Conservation (phyloP, 371 early-diverging fungal genomes). For the Rhizopus sp. region DNA sequence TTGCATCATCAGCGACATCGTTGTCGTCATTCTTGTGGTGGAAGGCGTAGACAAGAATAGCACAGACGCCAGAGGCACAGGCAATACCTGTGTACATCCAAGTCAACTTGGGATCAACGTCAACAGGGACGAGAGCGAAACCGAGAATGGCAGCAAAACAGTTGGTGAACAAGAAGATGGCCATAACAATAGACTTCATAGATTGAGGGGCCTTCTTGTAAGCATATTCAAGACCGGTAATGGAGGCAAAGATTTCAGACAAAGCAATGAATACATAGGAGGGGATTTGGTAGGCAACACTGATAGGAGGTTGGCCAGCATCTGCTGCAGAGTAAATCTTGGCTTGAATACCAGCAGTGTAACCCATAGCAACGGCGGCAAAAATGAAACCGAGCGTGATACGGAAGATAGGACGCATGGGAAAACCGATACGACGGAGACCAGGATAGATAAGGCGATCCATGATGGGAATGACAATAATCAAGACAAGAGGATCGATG, state of each 20-base stretch:
- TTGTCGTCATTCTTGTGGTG: constrained; percentile 32
- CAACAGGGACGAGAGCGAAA: constrained; percentile 67
- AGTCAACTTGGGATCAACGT: constrained; percentile 67
- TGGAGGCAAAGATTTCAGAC: constrained; percentile 74
- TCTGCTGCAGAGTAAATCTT: constrained; percentile 50
- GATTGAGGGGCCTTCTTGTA: constrained; percentile 73
- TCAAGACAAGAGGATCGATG: constrained; percentile 66
- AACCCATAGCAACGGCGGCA: constrained; percentile 67
- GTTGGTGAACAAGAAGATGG: constrained; percentile 72
- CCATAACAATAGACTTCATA: constrained; percentile 78
- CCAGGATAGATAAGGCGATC: constrained; percentile 69
- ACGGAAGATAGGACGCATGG: constrained; percentile 68
- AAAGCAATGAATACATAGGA: constrained; percentile 68
- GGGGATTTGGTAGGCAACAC: constrained; percentile 69
- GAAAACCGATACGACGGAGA: constrained; percentile 63
- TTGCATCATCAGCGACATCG: constrained; percentile 36
- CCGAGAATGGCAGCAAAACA: constrained; percentile 67
- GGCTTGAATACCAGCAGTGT: constrained; percentile 71
- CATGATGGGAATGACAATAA: constrained; percentile 73
- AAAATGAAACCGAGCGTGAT: constrained; percentile 73
- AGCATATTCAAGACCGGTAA: constrained; percentile 80
- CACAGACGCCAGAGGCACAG: constrained; percentile 22
- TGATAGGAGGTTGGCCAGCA: constrained; percentile 37
- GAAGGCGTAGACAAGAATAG: constrained; percentile 26
- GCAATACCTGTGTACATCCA: constrained; percentile 63